A percentile compares a stretch with the other conserved stretches of the same genome.
phyloP scores from a whole-genome alignment of 1,139 yeast genomes.

The Hansenula anomala region DNA sequence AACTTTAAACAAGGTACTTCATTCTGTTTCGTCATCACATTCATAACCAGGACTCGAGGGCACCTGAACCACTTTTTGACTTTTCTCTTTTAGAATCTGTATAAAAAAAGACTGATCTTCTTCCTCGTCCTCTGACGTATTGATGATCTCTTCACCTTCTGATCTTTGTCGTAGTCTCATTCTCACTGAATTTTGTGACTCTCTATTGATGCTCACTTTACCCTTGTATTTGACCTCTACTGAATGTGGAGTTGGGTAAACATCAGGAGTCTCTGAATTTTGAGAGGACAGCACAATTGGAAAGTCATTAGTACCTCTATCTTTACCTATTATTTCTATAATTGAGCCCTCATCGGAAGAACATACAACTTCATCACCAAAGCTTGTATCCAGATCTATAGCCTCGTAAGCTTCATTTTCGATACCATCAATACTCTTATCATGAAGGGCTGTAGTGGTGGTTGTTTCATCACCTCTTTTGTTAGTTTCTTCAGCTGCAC shows the following conservation, averaged over 20 bases:
- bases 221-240: neutral
- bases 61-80: neutral
- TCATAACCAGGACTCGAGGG: neutral
- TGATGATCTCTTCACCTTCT: neutral
- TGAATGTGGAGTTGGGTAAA: neutral
- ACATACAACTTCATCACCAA: neutral
- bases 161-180: neutral
- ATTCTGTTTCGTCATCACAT: neutral
- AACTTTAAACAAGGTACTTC: no score
- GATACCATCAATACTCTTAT: no score
- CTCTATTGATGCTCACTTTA: neutral
- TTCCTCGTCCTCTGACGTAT: slow-evolving; percentile 2
- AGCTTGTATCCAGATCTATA: neutral
- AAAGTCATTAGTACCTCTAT: neutral
- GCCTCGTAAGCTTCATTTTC: no score
- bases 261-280: neutral
- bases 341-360: slow-evolving; percentile 2
- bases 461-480: no score
- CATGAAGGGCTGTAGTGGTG: no score
- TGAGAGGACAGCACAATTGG: neutral
- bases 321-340: neutral
- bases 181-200: neutral
- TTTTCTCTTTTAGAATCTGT: neutral
- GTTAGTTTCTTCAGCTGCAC: neutral
- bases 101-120: neutral